A percentile compares a stretch with the other conserved stretches of the same genome.
These are phyloP conservation scores for Aspergillus chevalieri DNA, from an alignment of 2,329 filamentous ascomycete species.

Conservation along the genomic window DNA sequence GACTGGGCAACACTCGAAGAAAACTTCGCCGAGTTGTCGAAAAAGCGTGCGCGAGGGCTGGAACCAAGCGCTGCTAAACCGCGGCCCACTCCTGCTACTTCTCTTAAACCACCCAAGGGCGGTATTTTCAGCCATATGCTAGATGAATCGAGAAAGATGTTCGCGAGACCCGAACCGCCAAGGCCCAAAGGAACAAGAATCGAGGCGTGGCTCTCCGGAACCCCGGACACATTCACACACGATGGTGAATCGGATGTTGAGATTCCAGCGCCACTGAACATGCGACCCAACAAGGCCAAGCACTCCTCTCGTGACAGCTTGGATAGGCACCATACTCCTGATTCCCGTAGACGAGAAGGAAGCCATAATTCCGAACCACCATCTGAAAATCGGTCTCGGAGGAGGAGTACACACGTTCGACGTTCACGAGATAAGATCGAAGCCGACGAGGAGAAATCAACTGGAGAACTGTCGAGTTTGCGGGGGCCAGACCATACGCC, in stretches of 20 bases:
- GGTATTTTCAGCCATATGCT: conserved; percentile 41
- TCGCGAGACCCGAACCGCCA: conserved; percentile 35
- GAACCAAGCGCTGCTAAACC: conserved; percentile 14
- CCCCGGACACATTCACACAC: conserved; percentile 52
- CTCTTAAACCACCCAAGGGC: conserved; percentile 25
- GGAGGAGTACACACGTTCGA: conserved; percentile 18
- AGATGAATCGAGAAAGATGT: conserved; percentile 41
- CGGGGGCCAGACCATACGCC: neutral
- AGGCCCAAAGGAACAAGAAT: conserved; percentile 48
- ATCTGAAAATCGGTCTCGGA: conserved; percentile 20
- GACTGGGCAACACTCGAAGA: conserved; percentile 35
- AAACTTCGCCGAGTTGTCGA: conserved; percentile 35
- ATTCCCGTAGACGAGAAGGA: conserved; percentile 13
- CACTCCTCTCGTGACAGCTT: conserved; percentile 9
- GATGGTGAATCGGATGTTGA: conserved; percentile 28
- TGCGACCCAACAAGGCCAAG: conserved; percentile 33
- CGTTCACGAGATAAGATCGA: conserved; percentile 16
- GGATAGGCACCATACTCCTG: no score
- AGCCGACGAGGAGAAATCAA: conserved; percentile 8
- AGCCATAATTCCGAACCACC: conserved; percentile 19
- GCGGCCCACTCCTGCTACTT: conserved; percentile 4
- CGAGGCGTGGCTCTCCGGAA: conserved; percentile 56
- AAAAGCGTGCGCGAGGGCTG: conserved; percentile 27
- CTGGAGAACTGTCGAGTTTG: neutral
- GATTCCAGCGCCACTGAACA: conserved; percentile 36